Evolutionary conservation across 495 filamentous ascomycete genomes (phyloP), one percentile per base, ranked within the genome.

Genomic region (Neurospora sp.): DNA sequence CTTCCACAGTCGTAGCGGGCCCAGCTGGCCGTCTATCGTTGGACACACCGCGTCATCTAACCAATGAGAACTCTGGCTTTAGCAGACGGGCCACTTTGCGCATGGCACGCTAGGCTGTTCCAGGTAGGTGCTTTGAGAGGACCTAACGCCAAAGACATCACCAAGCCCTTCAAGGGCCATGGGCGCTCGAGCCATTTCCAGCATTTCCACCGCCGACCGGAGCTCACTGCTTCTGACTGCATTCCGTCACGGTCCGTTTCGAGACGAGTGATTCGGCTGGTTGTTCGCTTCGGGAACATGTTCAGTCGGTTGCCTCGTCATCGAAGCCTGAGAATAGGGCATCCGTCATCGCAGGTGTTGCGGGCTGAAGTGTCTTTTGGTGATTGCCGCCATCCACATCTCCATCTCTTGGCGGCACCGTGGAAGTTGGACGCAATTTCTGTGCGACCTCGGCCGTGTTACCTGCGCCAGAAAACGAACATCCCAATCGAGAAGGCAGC

Each of bases 91-190:
- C 76, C 72, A 76, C 79, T 75, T 72, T 73, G 74, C 75, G 74
- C 73, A 75, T 75, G 74, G 35, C 41, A 69, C 75, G 77, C 80
- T 82, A 82, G 78, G 75, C 78, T 79, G 76, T 81, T 81, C 78
- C 78, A 38, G 80, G 80, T 77, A 82, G 80, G 80, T 82, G 80
- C 79, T 79, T 72, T 81, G 75, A 72, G 40, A 74, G 72, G 70
- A 31, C 27, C 27, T 31, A 74, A 74, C 73, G 70, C 75, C 71
- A 72, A 31, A 62, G 27, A 59, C 35, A 35, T 35, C 35, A 35
- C 35, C 35, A 35, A 35, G 35, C 35, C 35, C 0, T 35, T 35
- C 35, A 4, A 59, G 1, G 20, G 46, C 27, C 46, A 59, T 31
- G 5, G 48, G 27, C 54, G 54, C 54, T 62, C 54, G 54, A 62